Percentiles rank a stretch among this genome's conserved stretches.
phyloP scores from a whole-genome alignment of 139 green algal species.

The Dunaliella primolecta region DNA sequence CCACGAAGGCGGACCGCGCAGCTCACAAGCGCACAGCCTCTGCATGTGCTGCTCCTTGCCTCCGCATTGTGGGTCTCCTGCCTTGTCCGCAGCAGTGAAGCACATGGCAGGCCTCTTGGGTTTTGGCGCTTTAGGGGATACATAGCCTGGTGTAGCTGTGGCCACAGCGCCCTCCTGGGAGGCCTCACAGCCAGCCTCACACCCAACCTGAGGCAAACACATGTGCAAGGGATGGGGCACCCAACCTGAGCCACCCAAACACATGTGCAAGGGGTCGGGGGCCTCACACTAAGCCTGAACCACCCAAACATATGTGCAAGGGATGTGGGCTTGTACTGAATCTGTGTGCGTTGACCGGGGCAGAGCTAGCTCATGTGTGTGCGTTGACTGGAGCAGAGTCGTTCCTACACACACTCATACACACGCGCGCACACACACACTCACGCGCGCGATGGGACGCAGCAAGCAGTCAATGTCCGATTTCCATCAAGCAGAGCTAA shows the following conservation, averaged over 20 bases:
- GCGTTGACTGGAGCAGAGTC: too few relatives aligned
- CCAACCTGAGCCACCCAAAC: not conserved
- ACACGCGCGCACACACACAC: not conserved
- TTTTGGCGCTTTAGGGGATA: constrained; percentile 60
- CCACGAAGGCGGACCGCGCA: not conserved
- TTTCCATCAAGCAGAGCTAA: too few relatives aligned
- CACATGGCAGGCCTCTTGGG: constrained; percentile 62
- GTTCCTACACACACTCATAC: not conserved
- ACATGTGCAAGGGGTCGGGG: not conserved
- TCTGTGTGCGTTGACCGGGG: not conserved
- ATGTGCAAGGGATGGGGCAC: not conserved
- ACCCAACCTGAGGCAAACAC: constrained; percentile 7
- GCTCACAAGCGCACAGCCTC: constrained; percentile 52
- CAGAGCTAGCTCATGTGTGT: not conserved
- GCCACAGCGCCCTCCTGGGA: not conserved
- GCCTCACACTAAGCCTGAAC: not conserved
- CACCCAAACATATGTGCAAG: too few relatives aligned
- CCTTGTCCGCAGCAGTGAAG: constrained; percentile 23
- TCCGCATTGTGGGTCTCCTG: not conserved
- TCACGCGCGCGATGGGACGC: not conserved
- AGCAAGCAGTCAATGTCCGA: too few relatives aligned
- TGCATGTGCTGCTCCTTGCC: constrained; percentile 28
- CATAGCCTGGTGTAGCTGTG: constrained; percentile 47
- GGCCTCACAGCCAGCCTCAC: constrained; percentile 33
- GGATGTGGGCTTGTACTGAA: not conserved